phyloP scores from a whole-genome alignment of 192 early-diverging fungal genomes.

The Geranomyces michiganensis region DNA sequence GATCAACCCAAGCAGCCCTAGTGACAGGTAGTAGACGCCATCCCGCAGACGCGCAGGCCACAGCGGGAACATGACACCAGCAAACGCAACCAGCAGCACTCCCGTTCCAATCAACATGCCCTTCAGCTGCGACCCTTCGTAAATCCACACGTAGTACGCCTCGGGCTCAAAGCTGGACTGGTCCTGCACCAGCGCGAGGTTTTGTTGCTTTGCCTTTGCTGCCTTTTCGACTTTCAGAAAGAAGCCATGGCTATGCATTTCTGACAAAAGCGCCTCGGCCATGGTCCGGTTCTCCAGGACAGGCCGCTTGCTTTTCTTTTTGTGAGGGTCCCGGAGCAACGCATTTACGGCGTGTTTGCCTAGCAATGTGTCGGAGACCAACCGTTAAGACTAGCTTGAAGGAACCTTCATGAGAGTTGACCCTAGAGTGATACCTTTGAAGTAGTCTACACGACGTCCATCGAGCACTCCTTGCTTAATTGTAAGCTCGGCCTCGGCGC shows the following conservation, averaged over 20 bases:
- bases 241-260: slow-evolving; percentile 72
- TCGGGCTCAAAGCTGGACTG: slow-evolving; percentile 77
- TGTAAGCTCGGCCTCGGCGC: slow-evolving; percentile 72
- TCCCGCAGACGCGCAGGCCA: slow-evolving; percentile 84
- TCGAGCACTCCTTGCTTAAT: slow-evolving; percentile 85
- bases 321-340: slow-evolving; percentile 58
- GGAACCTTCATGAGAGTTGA: neutral
- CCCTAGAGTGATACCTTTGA: slow-evolving; percentile 68
- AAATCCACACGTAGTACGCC: slow-evolving; percentile 90
- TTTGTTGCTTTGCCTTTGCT: slow-evolving; percentile 38
- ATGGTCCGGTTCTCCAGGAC: slow-evolving; percentile 59
- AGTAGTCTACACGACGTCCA: slow-evolving; percentile 88
- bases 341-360: slow-evolving; percentile 73
- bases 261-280: slow-evolving; percentile 64
- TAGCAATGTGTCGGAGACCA: slow-evolving; percentile 21
- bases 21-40: slow-evolving; percentile 89
- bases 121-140: slow-evolving; percentile 85
- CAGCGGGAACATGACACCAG: slow-evolving; percentile 96
- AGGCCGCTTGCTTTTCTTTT: slow-evolving; percentile 48
- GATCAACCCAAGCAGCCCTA: slow-evolving; percentile 78
- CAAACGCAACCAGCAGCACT: slow-evolving; percentile 78
- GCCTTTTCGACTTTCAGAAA: slow-evolving; percentile 74
- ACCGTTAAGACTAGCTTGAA: neutral
- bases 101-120: slow-evolving; percentile 77
- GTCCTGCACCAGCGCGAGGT: slow-evolving; percentile 29